Evolutionary conservation across 495 filamentous ascomycete species (phyloP).

Genomic region (Penicillium malachiteum): DNA sequence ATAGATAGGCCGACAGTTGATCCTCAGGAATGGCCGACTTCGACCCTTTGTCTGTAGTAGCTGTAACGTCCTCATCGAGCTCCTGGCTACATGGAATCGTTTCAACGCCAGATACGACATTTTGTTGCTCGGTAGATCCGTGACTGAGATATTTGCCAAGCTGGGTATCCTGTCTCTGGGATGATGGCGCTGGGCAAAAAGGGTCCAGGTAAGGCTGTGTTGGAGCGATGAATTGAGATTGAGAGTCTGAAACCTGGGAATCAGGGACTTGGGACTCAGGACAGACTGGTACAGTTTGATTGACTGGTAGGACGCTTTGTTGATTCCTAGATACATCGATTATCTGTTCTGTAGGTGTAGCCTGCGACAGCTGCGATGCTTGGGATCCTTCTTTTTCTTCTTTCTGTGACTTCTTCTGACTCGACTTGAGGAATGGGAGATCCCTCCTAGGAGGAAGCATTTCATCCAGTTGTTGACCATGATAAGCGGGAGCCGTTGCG

Average conservation of each 20-base stretch:
- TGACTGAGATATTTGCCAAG: background rate
- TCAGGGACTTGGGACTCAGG: background rate
- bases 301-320: background rate
- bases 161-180: slow-evolving; percentile 4
- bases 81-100: background rate
- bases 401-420: slow-evolving; percentile 18
- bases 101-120: background rate
- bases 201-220: slow-evolving; percentile 11
- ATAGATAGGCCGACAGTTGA: slow-evolving; percentile 32
- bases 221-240: slow-evolving; percentile 2
- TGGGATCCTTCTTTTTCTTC: background rate
- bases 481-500: slow-evolving; percentile 17
- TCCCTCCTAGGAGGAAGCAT: slow-evolving; percentile 47
- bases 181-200: background rate
- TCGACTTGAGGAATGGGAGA: slow-evolving; percentile 40
- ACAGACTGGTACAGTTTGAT: background rate
- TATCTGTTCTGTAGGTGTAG: background rate
- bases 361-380: background rate
- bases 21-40: slow-evolving; percentile 16
- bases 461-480: slow-evolving; percentile 32
- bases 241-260: slow-evolving; percentile 8
- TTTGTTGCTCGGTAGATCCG: background rate
- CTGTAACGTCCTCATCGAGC: background rate
- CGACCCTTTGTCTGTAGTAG: background rate
- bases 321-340: background rate